Evolutionary conservation across 2,329 filamentous ascomycete species (phyloP).

Genomic region (Phaeophleospora eucalypticola): DNA sequence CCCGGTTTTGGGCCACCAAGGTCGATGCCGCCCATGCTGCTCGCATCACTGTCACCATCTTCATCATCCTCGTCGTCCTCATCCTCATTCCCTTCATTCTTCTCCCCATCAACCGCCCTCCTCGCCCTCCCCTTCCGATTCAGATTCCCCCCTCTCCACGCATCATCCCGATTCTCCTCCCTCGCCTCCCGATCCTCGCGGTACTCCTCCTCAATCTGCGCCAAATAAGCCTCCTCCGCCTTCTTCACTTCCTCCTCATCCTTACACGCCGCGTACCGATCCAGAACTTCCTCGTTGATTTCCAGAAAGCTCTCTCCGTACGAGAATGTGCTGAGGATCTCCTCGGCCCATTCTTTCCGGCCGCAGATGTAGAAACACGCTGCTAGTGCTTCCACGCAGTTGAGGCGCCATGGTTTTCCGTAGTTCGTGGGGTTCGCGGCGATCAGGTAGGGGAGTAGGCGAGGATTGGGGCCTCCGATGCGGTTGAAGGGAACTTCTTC

Average conservation of each 20-base stretch:
- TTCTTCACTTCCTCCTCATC: conserved; percentile 79
- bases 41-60: conserved; percentile 35
- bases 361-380: conserved; percentile 93
- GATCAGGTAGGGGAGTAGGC: conserved; percentile 87
- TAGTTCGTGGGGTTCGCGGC: conserved; percentile 98
- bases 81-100: conserved; percentile 38
- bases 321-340: conserved; percentile 76
- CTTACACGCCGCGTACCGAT: conserved; percentile 76
- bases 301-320: conserved; percentile 86
- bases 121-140: conserved; percentile 57
- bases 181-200: conserved; percentile 67
- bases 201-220: conserved; percentile 85
- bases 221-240: conserved; percentile 82
- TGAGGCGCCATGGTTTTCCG: conserved; percentile 88
- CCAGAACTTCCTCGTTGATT: conserved; percentile 80
- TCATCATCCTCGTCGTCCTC: conserved; percentile 44
- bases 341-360: conserved; percentile 82
- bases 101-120: conserved; percentile 52
- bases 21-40: conserved; percentile 33
- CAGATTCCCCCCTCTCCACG: conserved; percentile 87
- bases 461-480: conserved; percentile 90
- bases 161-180: conserved; percentile 61
- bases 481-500: conserved; percentile 85
- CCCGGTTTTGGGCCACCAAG: conserved; percentile 46
- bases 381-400: conserved; percentile 91